These are phyloP conservation scores for Colletotrichum neosansevieriae DNA, from an alignment of 2,329 filamentous ascomycete species.

Conservation along the genomic window DNA sequence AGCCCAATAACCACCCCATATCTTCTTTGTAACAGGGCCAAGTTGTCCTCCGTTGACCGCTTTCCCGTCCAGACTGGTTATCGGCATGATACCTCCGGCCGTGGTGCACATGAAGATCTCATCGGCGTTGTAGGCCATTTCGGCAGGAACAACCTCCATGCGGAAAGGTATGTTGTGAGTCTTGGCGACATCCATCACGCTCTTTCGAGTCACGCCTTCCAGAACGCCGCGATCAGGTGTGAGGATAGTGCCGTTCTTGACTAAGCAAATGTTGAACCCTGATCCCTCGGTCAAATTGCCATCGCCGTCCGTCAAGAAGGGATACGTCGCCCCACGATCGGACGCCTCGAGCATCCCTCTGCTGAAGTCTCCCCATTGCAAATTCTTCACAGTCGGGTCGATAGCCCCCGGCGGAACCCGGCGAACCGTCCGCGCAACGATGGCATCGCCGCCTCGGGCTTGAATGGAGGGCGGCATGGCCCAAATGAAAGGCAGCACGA, in stretches of 20 bases:
- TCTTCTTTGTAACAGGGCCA: constrained; percentile 58
- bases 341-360: constrained; percentile 59
- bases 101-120: constrained; percentile 67
- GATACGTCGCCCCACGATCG: constrained; percentile 60
- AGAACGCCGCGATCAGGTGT: constrained; percentile 62
- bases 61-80: constrained; percentile 58
- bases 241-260: constrained; percentile 59
- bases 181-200: constrained; percentile 58
- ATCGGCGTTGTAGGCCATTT: constrained; percentile 55
- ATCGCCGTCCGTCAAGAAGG: constrained; percentile 64
- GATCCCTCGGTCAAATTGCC: constrained; percentile 62
- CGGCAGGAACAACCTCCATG: constrained; percentile 56
- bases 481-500: constrained; percentile 62
- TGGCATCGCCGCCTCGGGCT: constrained; percentile 52
- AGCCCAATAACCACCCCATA: constrained; percentile 65
- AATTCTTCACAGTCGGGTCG: constrained; percentile 65
- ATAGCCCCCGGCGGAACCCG: constrained; percentile 58
- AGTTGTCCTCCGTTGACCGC: constrained; percentile 56
- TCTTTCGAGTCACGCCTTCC: constrained; percentile 61
- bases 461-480: constrained; percentile 61
- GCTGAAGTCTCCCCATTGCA: constrained; percentile 63
- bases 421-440: constrained; percentile 60
- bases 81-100: constrained; percentile 65
- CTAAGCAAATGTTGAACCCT: constrained; percentile 60
- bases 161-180: constrained; percentile 50